Base-by-base conservation (phyloP, 768 basidiomycete genomes). In the Heimioporus sp. region DNA sequence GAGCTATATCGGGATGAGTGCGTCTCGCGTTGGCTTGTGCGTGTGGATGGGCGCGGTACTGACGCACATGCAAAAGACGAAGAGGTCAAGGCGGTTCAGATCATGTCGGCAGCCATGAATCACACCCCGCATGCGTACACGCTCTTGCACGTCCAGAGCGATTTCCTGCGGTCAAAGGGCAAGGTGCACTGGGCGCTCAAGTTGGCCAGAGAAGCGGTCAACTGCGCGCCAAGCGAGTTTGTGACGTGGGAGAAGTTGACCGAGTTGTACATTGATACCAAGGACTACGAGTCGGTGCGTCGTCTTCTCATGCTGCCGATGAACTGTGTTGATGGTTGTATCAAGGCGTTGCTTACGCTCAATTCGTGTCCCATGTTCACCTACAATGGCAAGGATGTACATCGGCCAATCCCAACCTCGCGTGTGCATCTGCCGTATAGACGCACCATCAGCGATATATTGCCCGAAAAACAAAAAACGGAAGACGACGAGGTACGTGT, bases 341-440 rank as follows among this genome's bases (percentile, higher is more conserved):
- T 12, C 1, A 9, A 78, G 77, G 93, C 94, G 0, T 75, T 98
- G 13, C 76, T 98, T 38, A 97, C 96, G 1, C 82, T 98, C 44
- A 98, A 98, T 66, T 98, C 95, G n/a, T 98, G 97, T 73, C 95
- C 96, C 3, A 98, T 99, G 97, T 99, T 99, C 73, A 98, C 97
- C 9, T 98, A 90, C 73, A 97, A 97, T 64, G 96, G 97, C 40
- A 85, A 95, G 19, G 97, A 99, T 68, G 77, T 86, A 3, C 97
- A 99, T 66, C 82, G 94, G 4, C 83, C 80, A 66, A 82, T 98
- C 10, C 76, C 87, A 2, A 85, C 94, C 16, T 75, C 86, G 2
- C 83, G 86, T 53, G 80, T 94, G 7, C 92, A 95, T 68, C 76
- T 97, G 1, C 97, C 97, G 1, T 82, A 90, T 65, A 88, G 87